These are phyloP conservation scores for Trichoderma endophyticum DNA, from an alignment of 2,329 filamentous ascomycete species.

Conservation along the genomic window DNA sequence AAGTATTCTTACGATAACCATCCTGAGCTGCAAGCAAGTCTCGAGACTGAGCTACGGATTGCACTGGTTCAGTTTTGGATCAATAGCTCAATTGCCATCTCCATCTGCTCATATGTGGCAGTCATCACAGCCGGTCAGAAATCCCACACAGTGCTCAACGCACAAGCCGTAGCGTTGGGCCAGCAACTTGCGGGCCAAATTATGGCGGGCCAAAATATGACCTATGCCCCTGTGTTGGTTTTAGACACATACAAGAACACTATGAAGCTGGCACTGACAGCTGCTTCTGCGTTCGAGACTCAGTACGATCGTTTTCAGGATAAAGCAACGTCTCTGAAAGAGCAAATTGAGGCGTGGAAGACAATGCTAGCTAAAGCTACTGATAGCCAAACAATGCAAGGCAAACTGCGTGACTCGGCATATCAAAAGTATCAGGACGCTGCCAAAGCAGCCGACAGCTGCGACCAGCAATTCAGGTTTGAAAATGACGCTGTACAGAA, in stretches of 20 bases:
- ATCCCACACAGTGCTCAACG: background rate
- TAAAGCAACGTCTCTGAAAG: background rate
- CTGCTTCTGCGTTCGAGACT: background rate
- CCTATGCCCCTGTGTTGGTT: background rate
- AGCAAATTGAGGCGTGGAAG: background rate
- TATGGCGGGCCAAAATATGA: background rate
- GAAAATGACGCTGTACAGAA: background rate
- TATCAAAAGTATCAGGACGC: background rate
- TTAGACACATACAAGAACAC: background rate
- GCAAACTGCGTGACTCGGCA: background rate
- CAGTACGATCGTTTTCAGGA: background rate
- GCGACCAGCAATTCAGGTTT: background rate
- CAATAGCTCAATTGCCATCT: background rate
- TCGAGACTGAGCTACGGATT: background rate
- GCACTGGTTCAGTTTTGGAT: background rate
- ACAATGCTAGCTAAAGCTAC: background rate
- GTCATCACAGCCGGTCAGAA: background rate
- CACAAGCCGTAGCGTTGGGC: background rate
- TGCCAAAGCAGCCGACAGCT: background rate
- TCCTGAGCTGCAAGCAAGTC: background rate
- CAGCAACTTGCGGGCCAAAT: background rate
- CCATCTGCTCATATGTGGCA: background rate
- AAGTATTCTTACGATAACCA: background rate
- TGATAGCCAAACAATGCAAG: background rate
- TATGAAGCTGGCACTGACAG: background rate